These are phyloP conservation scores for Hamamelis virginiana DNA, from an alignment of 164 flowering plant species.

Conservation along the genomic window DNA sequence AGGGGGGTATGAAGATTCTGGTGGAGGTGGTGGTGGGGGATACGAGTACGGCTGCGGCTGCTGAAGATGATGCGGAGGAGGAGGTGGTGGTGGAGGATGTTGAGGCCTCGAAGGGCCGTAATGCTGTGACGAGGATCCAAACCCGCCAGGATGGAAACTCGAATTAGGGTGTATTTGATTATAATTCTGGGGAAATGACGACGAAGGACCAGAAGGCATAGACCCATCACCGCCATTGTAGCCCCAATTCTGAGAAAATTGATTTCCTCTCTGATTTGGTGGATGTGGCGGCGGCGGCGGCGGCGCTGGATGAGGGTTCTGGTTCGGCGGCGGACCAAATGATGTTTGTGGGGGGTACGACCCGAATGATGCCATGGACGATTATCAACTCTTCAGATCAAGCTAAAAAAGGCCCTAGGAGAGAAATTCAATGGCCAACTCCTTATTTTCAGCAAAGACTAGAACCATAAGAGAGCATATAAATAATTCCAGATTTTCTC, in stretches of 20 bases:
- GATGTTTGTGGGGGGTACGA: constrained; percentile 62
- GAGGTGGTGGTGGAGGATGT: constrained; percentile 28
- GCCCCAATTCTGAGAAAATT: constrained; percentile 46
- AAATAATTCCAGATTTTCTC: too few relatives aligned
- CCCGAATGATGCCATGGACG: constrained; percentile 66
- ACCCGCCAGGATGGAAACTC: constrained; percentile 35
- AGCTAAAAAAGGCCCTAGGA: too few relatives aligned
- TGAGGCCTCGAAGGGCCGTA: constrained; percentile 28
- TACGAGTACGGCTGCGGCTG: constrained; percentile 41
- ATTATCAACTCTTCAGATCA: neutral
- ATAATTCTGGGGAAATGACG: constrained; percentile 33
- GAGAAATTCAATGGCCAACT: too few relatives aligned
- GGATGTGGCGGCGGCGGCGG: constrained; percentile 25
- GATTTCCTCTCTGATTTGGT: constrained; percentile 29
- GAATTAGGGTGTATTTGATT: constrained; percentile 35
- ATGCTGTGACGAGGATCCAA: constrained; percentile 24
- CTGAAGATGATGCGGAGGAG: constrained; percentile 16
- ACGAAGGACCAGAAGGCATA: constrained; percentile 19
- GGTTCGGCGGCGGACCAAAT: constrained; percentile 38
- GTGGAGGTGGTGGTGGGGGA: constrained; percentile 52
- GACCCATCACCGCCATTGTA: constrained; percentile 18
- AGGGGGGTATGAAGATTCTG: constrained; percentile 46
- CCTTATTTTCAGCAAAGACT: too few relatives aligned
- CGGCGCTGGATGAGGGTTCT: constrained; percentile 38
- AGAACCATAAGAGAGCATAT: too few relatives aligned